These are phyloP conservation scores for Amaranthus hypochondriacus DNA, from an alignment of 148 eudicot genomes.

Conservation along the genomic window DNA sequence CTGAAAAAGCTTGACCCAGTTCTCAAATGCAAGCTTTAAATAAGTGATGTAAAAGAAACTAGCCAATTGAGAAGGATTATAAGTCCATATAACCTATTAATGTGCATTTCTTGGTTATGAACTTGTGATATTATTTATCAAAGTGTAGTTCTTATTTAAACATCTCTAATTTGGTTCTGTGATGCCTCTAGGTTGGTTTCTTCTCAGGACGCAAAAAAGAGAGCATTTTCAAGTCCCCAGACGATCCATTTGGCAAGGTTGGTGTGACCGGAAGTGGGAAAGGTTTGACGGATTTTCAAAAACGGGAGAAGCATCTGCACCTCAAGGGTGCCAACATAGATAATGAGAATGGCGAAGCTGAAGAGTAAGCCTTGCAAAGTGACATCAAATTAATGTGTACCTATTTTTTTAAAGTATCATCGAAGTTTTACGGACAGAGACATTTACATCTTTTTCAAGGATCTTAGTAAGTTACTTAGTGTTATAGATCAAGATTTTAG, in stretches of 20 bases:
- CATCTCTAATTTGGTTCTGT: slow-evolving; percentile 6
- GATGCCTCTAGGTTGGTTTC: slow-evolving; percentile 63
- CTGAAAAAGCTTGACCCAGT: too few species aligned
- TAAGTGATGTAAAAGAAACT: too few species aligned
- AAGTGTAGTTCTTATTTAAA: neutral
- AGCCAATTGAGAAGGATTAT: too few species aligned
- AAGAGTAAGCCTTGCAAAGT: slow-evolving; percentile 33
- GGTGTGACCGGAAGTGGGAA: slow-evolving; percentile 99
- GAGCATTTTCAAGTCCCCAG: slow-evolving; percentile 98
- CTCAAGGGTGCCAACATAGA: slow-evolving; percentile 73
- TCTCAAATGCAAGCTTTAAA: too few species aligned
- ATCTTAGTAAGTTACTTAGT: neutral
- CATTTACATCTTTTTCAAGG: neutral
- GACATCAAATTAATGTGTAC: neutral
- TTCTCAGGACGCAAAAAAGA: slow-evolving; percentile 90
- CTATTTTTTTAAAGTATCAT: neutral
- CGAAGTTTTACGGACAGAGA: neutral
- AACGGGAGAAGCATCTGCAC: slow-evolving; percentile 87
- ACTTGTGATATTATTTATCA: neutral
- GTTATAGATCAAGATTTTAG: neutral
- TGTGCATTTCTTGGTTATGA: too few species aligned
- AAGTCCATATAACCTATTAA: too few species aligned
- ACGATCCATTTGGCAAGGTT: slow-evolving; percentile 91
- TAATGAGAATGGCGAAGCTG: slow-evolving; percentile 40
- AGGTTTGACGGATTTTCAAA: slow-evolving; percentile 95